Percentiles rank a stretch among this genome's conserved stretches.
Conservation (phyloP, 2,329 filamentous ascomycete genomes). For the Trichoderma koningiopsis region DNA sequence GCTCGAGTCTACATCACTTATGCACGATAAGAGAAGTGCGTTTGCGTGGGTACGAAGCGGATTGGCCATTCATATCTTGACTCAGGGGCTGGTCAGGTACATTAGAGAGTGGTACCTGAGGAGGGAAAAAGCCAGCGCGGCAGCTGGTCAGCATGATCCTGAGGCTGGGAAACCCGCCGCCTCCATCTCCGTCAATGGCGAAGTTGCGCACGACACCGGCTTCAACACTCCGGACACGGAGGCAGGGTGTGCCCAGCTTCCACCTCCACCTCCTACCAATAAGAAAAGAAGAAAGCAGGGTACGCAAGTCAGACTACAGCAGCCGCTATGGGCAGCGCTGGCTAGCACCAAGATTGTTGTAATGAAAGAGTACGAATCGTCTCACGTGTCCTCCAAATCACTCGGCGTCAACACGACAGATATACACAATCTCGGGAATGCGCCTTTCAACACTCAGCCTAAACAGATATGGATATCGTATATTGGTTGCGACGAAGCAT, state of each 20-base stretch:
- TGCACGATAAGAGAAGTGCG: slow-evolving; percentile 60
- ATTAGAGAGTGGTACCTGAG: slow-evolving; percentile 69
- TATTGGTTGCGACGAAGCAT: slow-evolving; percentile 75
- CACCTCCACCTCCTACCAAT: slow-evolving; percentile 54
- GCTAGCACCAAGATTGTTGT: slow-evolving; percentile 97
- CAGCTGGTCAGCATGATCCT: slow-evolving; percentile 57
- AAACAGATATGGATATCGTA: slow-evolving; percentile 81
- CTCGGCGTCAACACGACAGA: slow-evolving; percentile 74
- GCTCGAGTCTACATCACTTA: slow-evolving; percentile 43
- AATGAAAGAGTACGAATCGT: slow-evolving; percentile 86
- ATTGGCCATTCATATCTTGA: slow-evolving; percentile 73
- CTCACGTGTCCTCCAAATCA: slow-evolving; percentile 72
- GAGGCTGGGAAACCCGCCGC: slow-evolving; percentile 60
- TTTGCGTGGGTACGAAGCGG: slow-evolving; percentile 69
- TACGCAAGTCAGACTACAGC: slow-evolving; percentile 84
- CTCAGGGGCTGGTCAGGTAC: slow-evolving; percentile 71
- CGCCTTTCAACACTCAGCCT: slow-evolving; percentile 69
- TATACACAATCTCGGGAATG: slow-evolving; percentile 75
- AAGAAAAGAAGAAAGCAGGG: slow-evolving; percentile 91
- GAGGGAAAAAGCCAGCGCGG: slow-evolving; percentile 58
- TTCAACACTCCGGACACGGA: slow-evolving; percentile 59
- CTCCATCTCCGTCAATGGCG: slow-evolving; percentile 35
- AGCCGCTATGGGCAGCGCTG: slow-evolving; percentile 91
- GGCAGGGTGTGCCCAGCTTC: slow-evolving; percentile 37
- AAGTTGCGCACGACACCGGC: slow-evolving; percentile 37